Conservation (phyloP, 176 grass and related monocot genomes). For the Ampelocalamus luodianensis region DNA sequence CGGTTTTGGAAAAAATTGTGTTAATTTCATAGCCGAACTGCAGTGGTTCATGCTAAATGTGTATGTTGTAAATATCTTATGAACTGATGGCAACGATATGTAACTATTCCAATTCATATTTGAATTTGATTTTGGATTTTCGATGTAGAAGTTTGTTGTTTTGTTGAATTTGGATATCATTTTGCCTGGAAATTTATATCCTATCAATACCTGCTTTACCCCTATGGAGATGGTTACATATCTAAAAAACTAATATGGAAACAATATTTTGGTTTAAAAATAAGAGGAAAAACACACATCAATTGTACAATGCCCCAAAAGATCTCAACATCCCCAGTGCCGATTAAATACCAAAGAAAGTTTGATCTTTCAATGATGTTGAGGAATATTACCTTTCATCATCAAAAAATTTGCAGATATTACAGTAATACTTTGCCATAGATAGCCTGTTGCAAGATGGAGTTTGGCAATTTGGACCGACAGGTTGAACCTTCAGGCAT, state of each 20-base stretch:
- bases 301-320: constrained; percentile 24
- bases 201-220: not conserved
- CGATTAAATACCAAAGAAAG: not conserved
- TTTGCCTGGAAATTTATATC: not conserved
- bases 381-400: constrained; percentile 84
- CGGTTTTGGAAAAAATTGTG: not conserved
- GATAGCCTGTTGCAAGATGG: constrained; percentile 66
- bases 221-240: constrained; percentile 18
- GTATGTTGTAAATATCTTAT: constrained; percentile 2
- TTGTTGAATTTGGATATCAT: not conserved
- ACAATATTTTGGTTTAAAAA: constrained; percentile 16
- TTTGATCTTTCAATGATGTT: constrained; percentile 16
- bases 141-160: not conserved
- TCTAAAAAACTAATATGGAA: constrained; percentile 18
- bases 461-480: constrained; percentile 83
- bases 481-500: constrained; percentile 87
- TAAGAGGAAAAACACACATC: not conserved
- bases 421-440: constrained; percentile 98
- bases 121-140: constrained; percentile 14
- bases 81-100: not conserved
- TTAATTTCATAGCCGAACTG: not conserved
- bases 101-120: not conserved
- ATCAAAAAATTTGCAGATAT: constrained; percentile 99
- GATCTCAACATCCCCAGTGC: not conserved
- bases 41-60: constrained; percentile 4